These are phyloP conservation scores for Alternaria rosae DNA, from an alignment of 2,329 filamentous ascomycete genomes.

Conservation along the genomic window DNA sequence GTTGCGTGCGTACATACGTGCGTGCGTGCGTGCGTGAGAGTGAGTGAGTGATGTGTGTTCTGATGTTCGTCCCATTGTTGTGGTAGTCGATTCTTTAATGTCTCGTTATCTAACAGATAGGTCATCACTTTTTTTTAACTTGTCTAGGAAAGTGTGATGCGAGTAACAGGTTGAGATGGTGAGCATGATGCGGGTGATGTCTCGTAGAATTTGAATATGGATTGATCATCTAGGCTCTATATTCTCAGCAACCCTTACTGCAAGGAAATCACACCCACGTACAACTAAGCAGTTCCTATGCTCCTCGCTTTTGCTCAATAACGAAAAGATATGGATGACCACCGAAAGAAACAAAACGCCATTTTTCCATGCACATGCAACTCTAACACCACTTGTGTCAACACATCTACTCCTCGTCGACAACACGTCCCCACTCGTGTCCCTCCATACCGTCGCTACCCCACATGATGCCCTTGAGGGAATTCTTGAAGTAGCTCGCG, in stretches of 20 bases:
- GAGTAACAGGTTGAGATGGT: background rate
- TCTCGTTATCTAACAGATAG: background rate
- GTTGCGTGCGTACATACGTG: too few relatives aligned
- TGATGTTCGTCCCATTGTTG: background rate
- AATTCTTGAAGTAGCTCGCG: constrained; percentile 53
- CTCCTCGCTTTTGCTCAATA: background rate
- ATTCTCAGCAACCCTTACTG: background rate
- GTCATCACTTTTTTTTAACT: background rate
- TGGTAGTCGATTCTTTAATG: background rate
- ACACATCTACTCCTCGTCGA: constrained; percentile 47
- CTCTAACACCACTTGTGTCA: background rate
- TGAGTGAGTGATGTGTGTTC: background rate
- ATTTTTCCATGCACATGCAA: background rate
- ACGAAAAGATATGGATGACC: background rate
- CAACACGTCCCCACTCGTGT: constrained; percentile 58
- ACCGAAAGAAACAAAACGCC: background rate
- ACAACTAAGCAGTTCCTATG: background rate
- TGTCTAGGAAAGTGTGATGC: background rate
- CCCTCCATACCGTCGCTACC: constrained; percentile 52
- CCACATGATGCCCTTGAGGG: constrained; percentile 60
- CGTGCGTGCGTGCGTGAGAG: too few relatives aligned
- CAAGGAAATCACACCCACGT: background rate
- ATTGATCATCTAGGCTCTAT: background rate
- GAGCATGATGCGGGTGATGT: background rate
- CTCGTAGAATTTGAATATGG: background rate